Conservation (phyloP, 306 rosid species). For the Prunus campanulata region DNA sequence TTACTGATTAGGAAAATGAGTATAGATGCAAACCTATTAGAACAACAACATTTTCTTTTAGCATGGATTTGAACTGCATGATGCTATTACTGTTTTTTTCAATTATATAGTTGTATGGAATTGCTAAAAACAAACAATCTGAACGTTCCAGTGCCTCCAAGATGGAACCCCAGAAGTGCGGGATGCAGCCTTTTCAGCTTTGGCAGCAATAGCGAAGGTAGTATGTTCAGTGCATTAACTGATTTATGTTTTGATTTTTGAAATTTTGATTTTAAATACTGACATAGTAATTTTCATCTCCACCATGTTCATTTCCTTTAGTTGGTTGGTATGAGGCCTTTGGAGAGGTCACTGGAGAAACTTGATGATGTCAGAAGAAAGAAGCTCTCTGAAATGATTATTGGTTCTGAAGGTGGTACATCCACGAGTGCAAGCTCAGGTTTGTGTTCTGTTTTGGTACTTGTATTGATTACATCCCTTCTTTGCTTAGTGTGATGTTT, state of each 20-base stretch:
- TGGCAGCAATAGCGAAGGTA: conserved; percentile 97
- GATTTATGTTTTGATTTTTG: neutral
- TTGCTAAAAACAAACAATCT: conserved; percentile 17
- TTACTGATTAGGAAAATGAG: neutral
- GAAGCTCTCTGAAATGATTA: conserved; percentile 93
- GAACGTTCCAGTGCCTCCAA: conserved; percentile 66
- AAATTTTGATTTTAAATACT: conserved; percentile 12
- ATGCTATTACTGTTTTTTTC: neutral
- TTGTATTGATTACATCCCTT: conserved; percentile 6
- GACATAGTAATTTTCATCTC: conserved; percentile 19
- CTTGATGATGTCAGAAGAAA: conserved; percentile 96
- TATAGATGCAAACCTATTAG: neutral
- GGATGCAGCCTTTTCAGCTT: conserved; percentile 93
- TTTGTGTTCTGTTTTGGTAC: conserved; percentile 30
- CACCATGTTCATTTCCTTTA: conserved; percentile 32
- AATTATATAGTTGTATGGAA: neutral
- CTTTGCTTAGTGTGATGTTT: conserved; percentile 1
- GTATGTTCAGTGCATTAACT: neutral
- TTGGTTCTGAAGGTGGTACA: conserved; percentile 78
- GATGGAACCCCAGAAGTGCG: conserved; percentile 98
- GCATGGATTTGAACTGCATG: neutral
- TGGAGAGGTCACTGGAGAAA: conserved; percentile 90
- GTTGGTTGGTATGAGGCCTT: conserved; percentile 97
- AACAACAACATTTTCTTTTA: neutral
- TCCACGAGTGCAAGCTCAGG: conserved; percentile 60